These are phyloP conservation scores for Magnaporthiopsis poae DNA, from an alignment of 2,329 filamentous ascomycete species.

Conservation along the genomic window DNA sequence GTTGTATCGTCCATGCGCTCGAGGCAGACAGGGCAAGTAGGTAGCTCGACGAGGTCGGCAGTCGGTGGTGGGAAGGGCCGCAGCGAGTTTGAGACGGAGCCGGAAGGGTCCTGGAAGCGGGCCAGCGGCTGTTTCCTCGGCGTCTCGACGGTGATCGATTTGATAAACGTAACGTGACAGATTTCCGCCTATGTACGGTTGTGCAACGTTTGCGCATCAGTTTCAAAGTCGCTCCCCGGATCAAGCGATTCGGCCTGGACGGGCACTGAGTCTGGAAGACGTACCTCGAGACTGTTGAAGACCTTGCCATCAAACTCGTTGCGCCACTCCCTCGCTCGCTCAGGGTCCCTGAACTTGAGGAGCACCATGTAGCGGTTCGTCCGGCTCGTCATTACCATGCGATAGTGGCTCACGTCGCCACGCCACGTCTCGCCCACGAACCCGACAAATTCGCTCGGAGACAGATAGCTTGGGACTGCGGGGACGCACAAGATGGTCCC, in stretches of 20 bases:
- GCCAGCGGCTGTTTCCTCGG: slow-evolving; percentile 34
- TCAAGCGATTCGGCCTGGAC: background rate
- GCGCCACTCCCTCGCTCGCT: slow-evolving; percentile 69
- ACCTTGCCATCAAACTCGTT: slow-evolving; percentile 83
- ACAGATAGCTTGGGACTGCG: slow-evolving; percentile 88
- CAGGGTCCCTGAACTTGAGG: slow-evolving; percentile 77
- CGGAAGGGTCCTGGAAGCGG: slow-evolving; percentile 54
- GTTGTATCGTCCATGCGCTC: slow-evolving; percentile 98
- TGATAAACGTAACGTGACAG: slow-evolving; percentile 90
- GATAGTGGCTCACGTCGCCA: slow-evolving; percentile 80
- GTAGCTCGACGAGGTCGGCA: slow-evolving; percentile 77
- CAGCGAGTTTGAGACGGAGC: slow-evolving; percentile 36
- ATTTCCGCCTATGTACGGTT: slow-evolving; percentile 59
- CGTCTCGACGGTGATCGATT: slow-evolving; percentile 75
- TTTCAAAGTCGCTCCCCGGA: background rate
- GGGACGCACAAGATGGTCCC: slow-evolving; percentile 88
- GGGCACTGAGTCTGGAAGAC: slow-evolving; percentile 15
- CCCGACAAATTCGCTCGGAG: slow-evolving; percentile 78
- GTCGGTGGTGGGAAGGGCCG: slow-evolving; percentile 59
- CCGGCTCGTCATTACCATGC: slow-evolving; percentile 81
- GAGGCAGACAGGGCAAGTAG: slow-evolving; percentile 90
- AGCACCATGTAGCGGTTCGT: slow-evolving; percentile 91
- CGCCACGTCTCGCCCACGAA: slow-evolving; percentile 84
- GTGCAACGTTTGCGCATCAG: background rate
- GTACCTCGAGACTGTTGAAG: slow-evolving; percentile 82